A percentile compares a stretch with the other conserved stretches of the same genome.
These are phyloP conservation scores for Alternaria arborescens DNA, from an alignment of 2,329 filamentous ascomycete species.

Conservation along the genomic window DNA sequence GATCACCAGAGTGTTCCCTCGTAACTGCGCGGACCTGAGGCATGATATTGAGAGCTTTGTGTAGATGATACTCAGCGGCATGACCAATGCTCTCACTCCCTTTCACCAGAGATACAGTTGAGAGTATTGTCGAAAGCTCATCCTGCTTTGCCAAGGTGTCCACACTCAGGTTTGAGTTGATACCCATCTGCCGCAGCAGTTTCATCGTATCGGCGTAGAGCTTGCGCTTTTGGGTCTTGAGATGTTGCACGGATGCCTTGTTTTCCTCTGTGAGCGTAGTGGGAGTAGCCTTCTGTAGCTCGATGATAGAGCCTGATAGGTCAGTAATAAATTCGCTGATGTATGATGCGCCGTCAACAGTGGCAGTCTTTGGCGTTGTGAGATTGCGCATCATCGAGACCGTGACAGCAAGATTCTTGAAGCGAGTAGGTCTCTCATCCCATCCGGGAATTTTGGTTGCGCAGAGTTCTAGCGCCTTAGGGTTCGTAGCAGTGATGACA, in stretches of 20 bases:
- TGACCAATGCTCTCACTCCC: slow-evolving; percentile 39
- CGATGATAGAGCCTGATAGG: slow-evolving; percentile 71
- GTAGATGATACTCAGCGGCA: slow-evolving; percentile 74
- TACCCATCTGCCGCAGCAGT: slow-evolving; percentile 84
- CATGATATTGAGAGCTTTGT: slow-evolving; percentile 79
- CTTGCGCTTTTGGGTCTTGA: slow-evolving; percentile 89
- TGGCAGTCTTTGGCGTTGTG: slow-evolving; percentile 61
- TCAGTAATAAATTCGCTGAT: slow-evolving; percentile 74
- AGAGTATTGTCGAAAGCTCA: slow-evolving; percentile 74
- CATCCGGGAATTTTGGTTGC: slow-evolving; percentile 39
- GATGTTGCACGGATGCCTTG: slow-evolving; percentile 81
- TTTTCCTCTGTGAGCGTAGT: slow-evolving; percentile 84
- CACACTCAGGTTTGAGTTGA: slow-evolving; percentile 81
- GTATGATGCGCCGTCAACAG: slow-evolving; percentile 65
- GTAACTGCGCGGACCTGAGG: slow-evolving; percentile 71
- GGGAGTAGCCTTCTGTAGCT: slow-evolving; percentile 86
- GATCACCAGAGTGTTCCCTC: slow-evolving; percentile 81
- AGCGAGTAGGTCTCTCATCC: slow-evolving; percentile 65
- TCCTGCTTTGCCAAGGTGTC: slow-evolving; percentile 77
- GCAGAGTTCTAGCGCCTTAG: slow-evolving; percentile 32
- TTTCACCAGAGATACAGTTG: slow-evolving; percentile 54
- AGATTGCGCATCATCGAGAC: slow-evolving; percentile 77
- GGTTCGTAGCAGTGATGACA: slow-evolving; percentile 23
- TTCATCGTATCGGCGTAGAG: slow-evolving; percentile 89
- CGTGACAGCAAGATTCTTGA: slow-evolving; percentile 75